Conservation (phyloP, 805 yeast species). For the Wickerhamiella lipophila region DNA sequence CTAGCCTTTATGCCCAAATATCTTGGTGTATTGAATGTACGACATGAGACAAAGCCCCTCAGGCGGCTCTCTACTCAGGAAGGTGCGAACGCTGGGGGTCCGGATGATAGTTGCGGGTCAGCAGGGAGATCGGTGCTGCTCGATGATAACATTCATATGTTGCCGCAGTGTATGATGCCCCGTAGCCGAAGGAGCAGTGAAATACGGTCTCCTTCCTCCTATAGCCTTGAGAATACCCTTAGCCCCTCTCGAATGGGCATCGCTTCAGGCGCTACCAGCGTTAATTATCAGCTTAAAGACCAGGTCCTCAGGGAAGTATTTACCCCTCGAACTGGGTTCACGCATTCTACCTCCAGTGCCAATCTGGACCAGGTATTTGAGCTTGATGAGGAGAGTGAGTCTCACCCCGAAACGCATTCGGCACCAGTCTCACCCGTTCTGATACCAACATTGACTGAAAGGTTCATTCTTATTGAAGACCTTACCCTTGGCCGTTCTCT, state of each 20-base stretch:
- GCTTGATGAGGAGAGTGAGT: slow-evolving; percentile 10
- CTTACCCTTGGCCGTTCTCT: slow-evolving; percentile 65
- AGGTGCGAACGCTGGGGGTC: not conserved
- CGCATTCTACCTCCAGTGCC: slow-evolving; percentile 1
- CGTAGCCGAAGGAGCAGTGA: slow-evolving; percentile 10
- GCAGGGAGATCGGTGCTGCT: slow-evolving; percentile 42
- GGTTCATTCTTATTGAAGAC: slow-evolving; percentile 82
- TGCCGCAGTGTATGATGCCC: slow-evolving; percentile 64
- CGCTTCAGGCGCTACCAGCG: slow-evolving; percentile 44
- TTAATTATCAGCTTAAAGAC: slow-evolving; percentile 60
- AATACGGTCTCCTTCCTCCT: not conserved
- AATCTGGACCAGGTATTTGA: slow-evolving; percentile 3
- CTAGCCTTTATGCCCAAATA: slow-evolving; percentile 83
- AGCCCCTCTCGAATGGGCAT: slow-evolving; percentile 6
- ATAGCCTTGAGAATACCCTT: not conserved
- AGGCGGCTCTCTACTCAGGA: slow-evolving; percentile 9
- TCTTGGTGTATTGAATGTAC: slow-evolving; percentile 85
- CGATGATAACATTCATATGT: slow-evolving; percentile 83
- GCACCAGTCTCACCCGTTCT: slow-evolving; percentile 11
- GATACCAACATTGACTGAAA: slow-evolving; percentile 39
- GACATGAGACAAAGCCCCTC: slow-evolving; percentile 40
- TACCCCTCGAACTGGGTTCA: slow-evolving; percentile 12
- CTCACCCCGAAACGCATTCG: slow-evolving; percentile 2
- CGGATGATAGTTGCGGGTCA: slow-evolving; percentile 2
- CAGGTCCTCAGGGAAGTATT: slow-evolving; percentile 62